Evolutionary conservation across 2,329 filamentous ascomycete species (phyloP).

Genomic region (Botrytis porri): DNA sequence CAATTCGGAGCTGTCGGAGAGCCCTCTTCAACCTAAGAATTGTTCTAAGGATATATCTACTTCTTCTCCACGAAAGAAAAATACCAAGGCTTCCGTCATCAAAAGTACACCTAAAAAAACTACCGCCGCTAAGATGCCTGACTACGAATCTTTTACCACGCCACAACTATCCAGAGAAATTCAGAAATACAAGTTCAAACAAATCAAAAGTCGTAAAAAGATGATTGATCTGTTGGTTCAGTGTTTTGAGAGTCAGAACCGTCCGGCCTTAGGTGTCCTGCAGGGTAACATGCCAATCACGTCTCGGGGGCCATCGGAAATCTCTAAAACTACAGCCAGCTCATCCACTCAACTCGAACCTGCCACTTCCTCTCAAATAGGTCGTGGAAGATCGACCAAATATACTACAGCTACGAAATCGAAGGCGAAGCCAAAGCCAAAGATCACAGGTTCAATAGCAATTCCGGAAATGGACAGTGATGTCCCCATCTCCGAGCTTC

Average conservation of each 20-base stretch:
- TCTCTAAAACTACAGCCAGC: conserved; percentile 3
- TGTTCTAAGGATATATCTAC: neutral
- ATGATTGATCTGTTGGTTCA: conserved; percentile 69
- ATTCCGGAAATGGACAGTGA: conserved; percentile 29
- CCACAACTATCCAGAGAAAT: conserved; percentile 61
- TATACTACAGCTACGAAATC: conserved; percentile 24
- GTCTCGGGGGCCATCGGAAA: neutral
- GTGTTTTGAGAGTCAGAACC: conserved; percentile 64
- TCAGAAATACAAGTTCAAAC: conserved; percentile 67
- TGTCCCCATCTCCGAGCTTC: conserved; percentile 25
- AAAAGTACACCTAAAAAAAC: conserved; percentile 14
- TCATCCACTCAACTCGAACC: conserved; percentile 24
- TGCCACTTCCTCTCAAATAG: conserved; percentile 35
- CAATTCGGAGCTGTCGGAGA: conserved; percentile 21
- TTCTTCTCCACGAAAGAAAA: neutral
- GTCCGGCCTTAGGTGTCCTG: conserved; percentile 31
- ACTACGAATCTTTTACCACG: conserved; percentile 61
- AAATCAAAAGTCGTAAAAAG: conserved; percentile 62
- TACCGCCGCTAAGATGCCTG: conserved; percentile 42
- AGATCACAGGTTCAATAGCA: conserved; percentile 26
- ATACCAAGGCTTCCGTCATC: conserved; percentile 14
- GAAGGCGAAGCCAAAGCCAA: conserved; percentile 26
- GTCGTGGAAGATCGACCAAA: conserved; percentile 46
- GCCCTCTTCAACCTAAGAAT: conserved; percentile 18
- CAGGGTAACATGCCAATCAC: conserved; percentile 28